Conservation (phyloP, 148 eudicot species). For the Vaccinium macrocarpon region DNA sequence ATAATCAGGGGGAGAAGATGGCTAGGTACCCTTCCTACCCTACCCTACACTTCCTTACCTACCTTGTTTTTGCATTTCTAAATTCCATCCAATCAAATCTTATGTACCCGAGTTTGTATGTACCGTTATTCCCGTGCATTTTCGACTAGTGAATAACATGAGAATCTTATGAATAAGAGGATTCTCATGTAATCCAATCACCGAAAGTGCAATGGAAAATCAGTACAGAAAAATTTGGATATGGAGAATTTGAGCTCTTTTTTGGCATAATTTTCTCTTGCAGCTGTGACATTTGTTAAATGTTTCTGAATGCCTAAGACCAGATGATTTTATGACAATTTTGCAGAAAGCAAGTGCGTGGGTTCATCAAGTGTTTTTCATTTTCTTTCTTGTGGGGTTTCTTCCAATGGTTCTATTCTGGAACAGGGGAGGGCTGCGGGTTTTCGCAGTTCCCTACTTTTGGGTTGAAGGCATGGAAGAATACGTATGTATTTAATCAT, state of each 20-base stretch:
- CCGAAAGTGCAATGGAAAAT: neutral
- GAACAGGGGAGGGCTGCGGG: conserved; percentile 43
- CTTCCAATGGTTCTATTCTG: conserved; percentile 73
- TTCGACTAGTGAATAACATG: neutral
- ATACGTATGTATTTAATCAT: conserved; percentile 28
- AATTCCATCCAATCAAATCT: neutral
- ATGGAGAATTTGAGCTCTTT: neutral
- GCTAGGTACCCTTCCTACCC: conserved; percentile 41
- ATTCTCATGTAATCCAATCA: neutral
- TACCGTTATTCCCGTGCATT: neutral
- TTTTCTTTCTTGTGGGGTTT: conserved; percentile 71
- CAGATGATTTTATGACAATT: neutral
- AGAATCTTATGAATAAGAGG: neutral
- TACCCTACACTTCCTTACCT: neutral
- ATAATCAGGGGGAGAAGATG: conserved; percentile 52
- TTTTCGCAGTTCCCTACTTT: conserved; percentile 70
- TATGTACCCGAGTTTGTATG: neutral
- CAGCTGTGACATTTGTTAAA: neutral
- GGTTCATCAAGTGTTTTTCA: conserved; percentile 51
- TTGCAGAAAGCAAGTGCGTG: conserved; percentile 60
- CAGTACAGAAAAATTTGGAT: neutral
- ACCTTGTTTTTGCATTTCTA: neutral
- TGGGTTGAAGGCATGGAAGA: conserved; percentile 59
- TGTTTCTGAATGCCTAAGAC: neutral
- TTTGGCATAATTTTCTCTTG: neutral